Percentiles rank a stretch among this genome's conserved stretches.
These are phyloP conservation scores for Elsinoe fawcettii DNA, from an alignment of 2,329 filamentous ascomycete species.

Conservation along the genomic window DNA sequence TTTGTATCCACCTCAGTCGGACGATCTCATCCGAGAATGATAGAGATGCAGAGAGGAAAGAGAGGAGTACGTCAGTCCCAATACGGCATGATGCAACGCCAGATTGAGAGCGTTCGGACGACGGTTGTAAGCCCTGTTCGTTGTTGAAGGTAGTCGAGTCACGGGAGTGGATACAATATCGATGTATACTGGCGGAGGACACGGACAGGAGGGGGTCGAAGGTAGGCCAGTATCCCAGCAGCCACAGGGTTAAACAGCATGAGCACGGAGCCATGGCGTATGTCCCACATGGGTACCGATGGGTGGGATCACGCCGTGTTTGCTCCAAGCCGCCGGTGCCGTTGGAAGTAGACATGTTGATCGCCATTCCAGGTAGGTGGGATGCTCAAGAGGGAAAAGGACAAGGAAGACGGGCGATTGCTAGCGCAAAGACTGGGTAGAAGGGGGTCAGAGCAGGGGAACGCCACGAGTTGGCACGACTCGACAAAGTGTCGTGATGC, in stretches of 20 bases:
- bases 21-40: not conserved
- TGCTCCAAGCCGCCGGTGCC: slow-evolving; percentile 2
- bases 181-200: slow-evolving; percentile 1
- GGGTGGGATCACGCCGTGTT: not conserved
- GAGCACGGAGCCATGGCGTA: not conserved
- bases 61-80: not conserved
- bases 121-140: slow-evolving; percentile 6
- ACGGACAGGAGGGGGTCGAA: slow-evolving; percentile 1
- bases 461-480: slow-evolving; percentile 8
- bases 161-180: slow-evolving; percentile 5
- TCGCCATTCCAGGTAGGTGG: slow-evolving; percentile 12
- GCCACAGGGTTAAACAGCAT: not conserved
- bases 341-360: slow-evolving; percentile 5
- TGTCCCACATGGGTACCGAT: not conserved
- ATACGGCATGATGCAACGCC: slow-evolving; percentile 10
- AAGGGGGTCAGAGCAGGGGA: slow-evolving; percentile 8
- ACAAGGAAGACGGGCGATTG: not conserved
- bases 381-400: not conserved
- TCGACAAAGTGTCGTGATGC: not conserved
- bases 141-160: not conserved
- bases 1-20: slow-evolving; percentile 3
- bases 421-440: slow-evolving; percentile 10
- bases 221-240: not conserved
- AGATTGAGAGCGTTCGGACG: not conserved
- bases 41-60: not conserved